phyloP scores from a whole-genome alignment of 306 rosid genomes.

The Quercus cerris region DNA sequence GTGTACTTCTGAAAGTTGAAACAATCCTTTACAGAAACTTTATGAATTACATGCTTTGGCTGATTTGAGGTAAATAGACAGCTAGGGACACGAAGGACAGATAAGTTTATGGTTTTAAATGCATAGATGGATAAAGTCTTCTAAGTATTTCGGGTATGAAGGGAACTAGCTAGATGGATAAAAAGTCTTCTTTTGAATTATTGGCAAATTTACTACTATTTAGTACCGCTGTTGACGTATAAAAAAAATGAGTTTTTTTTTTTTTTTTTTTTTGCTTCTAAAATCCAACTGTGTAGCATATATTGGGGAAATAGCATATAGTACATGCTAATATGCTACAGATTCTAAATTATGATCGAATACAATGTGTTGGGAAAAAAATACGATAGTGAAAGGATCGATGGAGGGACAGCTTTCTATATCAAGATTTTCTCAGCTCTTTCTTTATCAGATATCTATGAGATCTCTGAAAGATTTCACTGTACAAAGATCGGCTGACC shows the following conservation, averaged over 20 bases:
- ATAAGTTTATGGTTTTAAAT: conserved; percentile 22
- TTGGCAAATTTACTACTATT: conserved; percentile 5
- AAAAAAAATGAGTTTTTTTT: neutral
- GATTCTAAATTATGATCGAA: neutral
- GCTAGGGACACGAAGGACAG: conserved; percentile 25
- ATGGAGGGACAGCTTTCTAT: neutral
- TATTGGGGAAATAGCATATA: neutral
- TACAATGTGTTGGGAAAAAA: neutral
- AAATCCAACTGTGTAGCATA: too few species aligned
- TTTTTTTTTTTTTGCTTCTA: neutral
- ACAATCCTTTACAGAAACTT: conserved; percentile 25
- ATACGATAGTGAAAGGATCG: neutral
- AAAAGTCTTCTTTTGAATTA: conserved; percentile 12
- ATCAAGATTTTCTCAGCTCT: neutral
- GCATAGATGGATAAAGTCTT: neutral
- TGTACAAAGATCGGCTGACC: conserved; percentile 9
- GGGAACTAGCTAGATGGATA: neutral
- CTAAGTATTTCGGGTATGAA: neutral
- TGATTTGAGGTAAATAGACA: conserved; percentile 17
- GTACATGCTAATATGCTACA: neutral
- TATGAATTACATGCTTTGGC: conserved; percentile 17
- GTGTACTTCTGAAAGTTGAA: conserved; percentile 17
- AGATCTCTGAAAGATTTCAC: neutral
- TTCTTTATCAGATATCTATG: conserved; percentile 8
- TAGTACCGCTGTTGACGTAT: neutral